phyloP scores from a whole-genome alignment of 805 yeast genomes.

The Ogataea chonburiensis region DNA sequence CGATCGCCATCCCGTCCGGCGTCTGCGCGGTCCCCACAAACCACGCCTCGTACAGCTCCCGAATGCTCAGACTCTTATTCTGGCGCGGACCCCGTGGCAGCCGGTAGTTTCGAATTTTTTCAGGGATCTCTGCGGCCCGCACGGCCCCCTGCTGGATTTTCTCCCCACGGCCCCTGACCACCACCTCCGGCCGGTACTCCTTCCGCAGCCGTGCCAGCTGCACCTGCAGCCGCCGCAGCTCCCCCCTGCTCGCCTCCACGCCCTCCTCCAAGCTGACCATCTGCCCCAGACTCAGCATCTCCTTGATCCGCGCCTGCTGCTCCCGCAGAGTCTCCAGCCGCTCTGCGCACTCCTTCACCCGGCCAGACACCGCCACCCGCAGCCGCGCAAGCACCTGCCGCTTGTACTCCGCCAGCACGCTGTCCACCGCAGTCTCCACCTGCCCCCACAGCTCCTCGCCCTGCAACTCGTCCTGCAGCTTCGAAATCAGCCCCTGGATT shows the following conservation, averaged over 20 bases:
- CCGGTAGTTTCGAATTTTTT: conserved; percentile 13
- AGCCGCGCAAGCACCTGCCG: conserved; percentile 1
- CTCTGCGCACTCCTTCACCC: neutral
- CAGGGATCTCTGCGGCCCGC: conserved; percentile 11
- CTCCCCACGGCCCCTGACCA: conserved; percentile 1
- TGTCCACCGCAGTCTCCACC: conserved; percentile 3
- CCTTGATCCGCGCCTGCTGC: conserved; percentile 6
- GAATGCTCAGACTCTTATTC: conserved; percentile 12
- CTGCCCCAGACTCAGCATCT: conserved; percentile 5
- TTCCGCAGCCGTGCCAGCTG: conserved; percentile 4
- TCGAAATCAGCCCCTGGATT: conserved; percentile 1
- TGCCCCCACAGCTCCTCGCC: conserved; percentile 5
- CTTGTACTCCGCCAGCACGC: conserved; percentile 1
- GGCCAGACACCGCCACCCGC: conserved; percentile 1
- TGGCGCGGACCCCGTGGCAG: conserved; percentile 20
- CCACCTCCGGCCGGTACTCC: conserved; percentile 3
- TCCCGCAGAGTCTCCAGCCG: conserved; percentile 1
- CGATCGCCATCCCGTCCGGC: conserved; percentile 14
- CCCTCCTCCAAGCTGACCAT: neutral
- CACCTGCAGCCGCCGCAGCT: conserved; percentile 6
- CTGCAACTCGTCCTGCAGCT: conserved; percentile 2
- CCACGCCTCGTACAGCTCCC: conserved; percentile 20
- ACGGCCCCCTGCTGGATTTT: neutral
- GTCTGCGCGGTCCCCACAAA: conserved; percentile 14
- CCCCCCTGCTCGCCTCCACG: conserved; percentile 1